These are phyloP conservation scores for Mortierella sp. DNA, from an alignment of 371 early-diverging fungal genomes.

Conservation along the genomic window DNA sequence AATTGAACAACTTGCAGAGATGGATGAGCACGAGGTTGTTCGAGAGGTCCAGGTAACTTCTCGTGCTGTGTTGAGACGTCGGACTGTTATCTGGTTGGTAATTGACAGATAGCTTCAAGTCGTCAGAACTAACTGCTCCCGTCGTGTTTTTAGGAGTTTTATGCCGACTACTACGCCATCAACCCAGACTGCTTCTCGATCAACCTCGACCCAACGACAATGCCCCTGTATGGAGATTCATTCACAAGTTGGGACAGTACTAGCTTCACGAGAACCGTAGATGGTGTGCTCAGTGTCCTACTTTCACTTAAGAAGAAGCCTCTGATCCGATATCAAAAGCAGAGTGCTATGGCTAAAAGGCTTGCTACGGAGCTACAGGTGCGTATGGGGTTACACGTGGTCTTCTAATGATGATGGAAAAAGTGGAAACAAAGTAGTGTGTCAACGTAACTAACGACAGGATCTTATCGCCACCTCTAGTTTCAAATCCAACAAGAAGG, in stretches of 20 bases:
- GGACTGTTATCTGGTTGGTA: no score
- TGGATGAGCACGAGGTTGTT: conserved; percentile 93
- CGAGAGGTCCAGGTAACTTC: conserved; percentile 85
- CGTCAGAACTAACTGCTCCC: no score
- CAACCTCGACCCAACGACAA: conserved; percentile 67
- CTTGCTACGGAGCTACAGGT: conserved; percentile 86
- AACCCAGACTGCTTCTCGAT: conserved; percentile 87
- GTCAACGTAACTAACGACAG: no score
- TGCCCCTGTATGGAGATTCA: conserved; percentile 78
- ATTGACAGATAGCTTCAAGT: no score
- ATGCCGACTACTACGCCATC: conserved; percentile 90
- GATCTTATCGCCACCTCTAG: conserved; percentile 54
- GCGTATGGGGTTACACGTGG: conserved; percentile 24
- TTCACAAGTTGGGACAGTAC: conserved; percentile 76
- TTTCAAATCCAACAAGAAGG: conserved; percentile 84
- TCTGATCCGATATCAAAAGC: conserved; percentile 86
- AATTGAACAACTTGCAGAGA: conserved; percentile 94
- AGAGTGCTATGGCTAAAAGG: conserved; percentile 80
- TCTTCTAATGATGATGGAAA: no score
- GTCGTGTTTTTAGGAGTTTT: conserved; percentile 77
- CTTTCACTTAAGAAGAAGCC: conserved; percentile 92
- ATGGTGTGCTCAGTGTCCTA: conserved; percentile 81
- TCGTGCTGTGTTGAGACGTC: neutral
- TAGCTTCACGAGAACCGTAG: conserved; percentile 78
- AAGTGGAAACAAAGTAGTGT: no score